phyloP scores from a whole-genome alignment of 192 early-diverging fungal genomes.

The Geranomyces variabilis region DNA sequence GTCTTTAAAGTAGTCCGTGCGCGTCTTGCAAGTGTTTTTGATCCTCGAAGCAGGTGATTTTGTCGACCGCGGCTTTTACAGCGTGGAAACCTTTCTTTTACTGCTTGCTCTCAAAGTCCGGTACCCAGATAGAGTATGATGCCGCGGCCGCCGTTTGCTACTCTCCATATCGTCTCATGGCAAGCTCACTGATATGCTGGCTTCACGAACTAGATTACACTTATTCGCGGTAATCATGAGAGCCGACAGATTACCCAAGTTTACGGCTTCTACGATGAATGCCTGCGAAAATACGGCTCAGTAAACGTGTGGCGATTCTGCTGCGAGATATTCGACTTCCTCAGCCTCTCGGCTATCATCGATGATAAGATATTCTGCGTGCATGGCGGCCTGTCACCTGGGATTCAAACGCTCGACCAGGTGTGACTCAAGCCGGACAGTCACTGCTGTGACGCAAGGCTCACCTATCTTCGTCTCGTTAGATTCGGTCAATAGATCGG shows the following conservation, averaged over 20 bases:
- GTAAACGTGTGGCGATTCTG: conserved; percentile 98
- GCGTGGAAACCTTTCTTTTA: conserved; percentile 95
- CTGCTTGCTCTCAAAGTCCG: conserved; percentile 94
- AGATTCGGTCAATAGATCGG: conserved; percentile 59
- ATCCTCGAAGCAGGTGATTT: conserved; percentile 74
- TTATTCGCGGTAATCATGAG: conserved; percentile 99
- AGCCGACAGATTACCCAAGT: conserved; percentile 98
- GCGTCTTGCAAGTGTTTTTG: background rate
- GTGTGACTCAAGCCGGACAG: conserved; percentile 14
- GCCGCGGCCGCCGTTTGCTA: no score
- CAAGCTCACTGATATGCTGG: no score
- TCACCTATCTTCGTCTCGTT: background rate
- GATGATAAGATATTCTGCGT: conserved; percentile 98
- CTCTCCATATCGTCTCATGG: no score
- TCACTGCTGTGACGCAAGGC: background rate
- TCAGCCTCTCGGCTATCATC: conserved; percentile 94
- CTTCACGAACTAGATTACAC: conserved; percentile 87
- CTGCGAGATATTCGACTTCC: conserved; percentile 97
- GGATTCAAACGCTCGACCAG: conserved; percentile 95
- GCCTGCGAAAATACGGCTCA: conserved; percentile 95
- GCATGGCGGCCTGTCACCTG: conserved; percentile 95
- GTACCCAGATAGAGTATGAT: conserved; percentile 70
- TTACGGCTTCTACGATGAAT: conserved; percentile 99
- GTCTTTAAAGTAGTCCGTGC: background rate
- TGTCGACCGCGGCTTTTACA: conserved; percentile 98